Evolutionary conservation across 306 rosid genomes (phyloP), one percentile per base, ranked within the genome.

Genomic region (Oemleria cerasiformis): DNA sequence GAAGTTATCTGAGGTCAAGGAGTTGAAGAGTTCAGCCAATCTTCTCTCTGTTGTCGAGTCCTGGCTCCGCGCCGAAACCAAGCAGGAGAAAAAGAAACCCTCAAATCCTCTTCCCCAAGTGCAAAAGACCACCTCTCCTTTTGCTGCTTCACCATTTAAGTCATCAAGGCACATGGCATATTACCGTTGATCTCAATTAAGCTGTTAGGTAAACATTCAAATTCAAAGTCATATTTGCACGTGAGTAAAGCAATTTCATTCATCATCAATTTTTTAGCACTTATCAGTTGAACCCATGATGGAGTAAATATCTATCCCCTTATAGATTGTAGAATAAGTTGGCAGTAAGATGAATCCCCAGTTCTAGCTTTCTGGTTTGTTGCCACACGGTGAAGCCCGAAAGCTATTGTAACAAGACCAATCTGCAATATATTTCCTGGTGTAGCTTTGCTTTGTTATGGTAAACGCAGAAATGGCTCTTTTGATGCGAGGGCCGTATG

Each of bases 131-230:
- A 66, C 47, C 39, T 67, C 79, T 62, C 75, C 88, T 63, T 54
- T 45, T 20, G 80, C 79, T 21, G 68, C 73, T 68, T 85, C 87
- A 68, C 88, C 96, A 16, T 90, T 89, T 80, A 67, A 70, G 76
- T 80, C 92, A 59, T 91, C 97, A 36, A 88, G 90, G 64, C 97
- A 91, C 84, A 91, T 91, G 97, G 95, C 95, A 9, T 91, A 91
- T 73, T 91, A 86, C 79, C 95, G 97, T 57, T 91, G 79, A 81
- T 79, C 48, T 68, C 56, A 10, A 15, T 17, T 9, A 73, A 59
- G 55, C 41, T 60, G 30, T 5, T 48, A 55, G 53, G 56, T 21
- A 36, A 64, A 19, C 34, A 16, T 50, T 41, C 23, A 50, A 48
- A 59, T 58, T 65, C 57, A 20, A 42, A 65, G 64, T 44, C 40